Conservation (phyloP, 441 rosid species). For the Capsella rubella region DNA sequence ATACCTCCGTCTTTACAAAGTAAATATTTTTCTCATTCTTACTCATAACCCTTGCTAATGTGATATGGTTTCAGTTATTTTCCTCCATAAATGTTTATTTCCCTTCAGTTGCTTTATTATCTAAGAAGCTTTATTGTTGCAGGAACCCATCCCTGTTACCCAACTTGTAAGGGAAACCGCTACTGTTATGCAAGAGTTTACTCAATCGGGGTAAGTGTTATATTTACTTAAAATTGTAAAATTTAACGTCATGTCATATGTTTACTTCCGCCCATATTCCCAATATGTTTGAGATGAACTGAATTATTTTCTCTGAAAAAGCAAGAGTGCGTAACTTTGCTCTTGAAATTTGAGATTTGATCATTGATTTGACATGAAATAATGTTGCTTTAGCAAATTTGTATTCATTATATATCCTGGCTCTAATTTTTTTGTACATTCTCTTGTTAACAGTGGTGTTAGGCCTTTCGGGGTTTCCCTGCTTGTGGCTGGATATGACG, state of each 20-base stretch:
- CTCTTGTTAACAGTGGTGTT: conserved; percentile 56
- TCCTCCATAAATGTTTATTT: not conserved
- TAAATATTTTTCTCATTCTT: conserved; percentile 39
- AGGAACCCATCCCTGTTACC: conserved; percentile 93
- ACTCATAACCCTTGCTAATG: conserved; percentile 10
- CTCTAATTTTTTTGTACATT: conserved; percentile 14
- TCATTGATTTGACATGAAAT: conserved; percentile 15
- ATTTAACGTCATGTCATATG: not conserved
- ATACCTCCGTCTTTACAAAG: conserved; percentile 91
- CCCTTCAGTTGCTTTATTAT: conserved; percentile 7
- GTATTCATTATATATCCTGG: not conserved
- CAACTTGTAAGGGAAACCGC: conserved; percentile 99
- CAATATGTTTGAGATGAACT: conserved; percentile 5
- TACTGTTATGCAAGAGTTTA: conserved; percentile 99
- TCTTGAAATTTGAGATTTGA: not conserved
- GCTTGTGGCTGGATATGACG: conserved; percentile 60
- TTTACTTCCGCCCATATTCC: not conserved
- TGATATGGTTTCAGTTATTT: not conserved
- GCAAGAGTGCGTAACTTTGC: conserved; percentile 1
- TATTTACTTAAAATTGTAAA: not conserved
- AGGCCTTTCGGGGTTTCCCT: conserved; percentile 73
- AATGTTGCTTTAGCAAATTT: conserved; percentile 1
- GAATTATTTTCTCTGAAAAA: not conserved
- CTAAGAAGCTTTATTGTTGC: conserved; percentile 15
- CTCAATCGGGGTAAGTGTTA: conserved; percentile 85